Evolutionary conservation across 164 flowering plant species (phyloP).

Genomic region (Stephania japonica): DNA sequence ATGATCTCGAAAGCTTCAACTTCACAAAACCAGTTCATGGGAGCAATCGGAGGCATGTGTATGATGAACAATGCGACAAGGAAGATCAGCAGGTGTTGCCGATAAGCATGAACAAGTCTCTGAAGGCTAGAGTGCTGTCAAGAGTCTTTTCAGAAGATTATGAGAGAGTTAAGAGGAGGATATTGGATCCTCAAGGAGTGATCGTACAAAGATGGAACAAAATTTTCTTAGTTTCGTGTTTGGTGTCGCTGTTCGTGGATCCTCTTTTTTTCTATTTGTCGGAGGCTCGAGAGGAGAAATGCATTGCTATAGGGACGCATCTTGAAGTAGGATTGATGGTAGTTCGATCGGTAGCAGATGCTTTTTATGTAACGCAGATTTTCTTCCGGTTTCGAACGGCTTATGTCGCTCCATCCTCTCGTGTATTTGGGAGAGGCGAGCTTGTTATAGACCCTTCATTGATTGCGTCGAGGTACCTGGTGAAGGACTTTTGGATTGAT

Average conservation of each 20-base stretch:
- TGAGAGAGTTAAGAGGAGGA: constrained; percentile 48
- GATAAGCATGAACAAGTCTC: constrained; percentile 25
- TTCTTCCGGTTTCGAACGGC: constrained; percentile 68
- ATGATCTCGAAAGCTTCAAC: constrained; percentile 38
- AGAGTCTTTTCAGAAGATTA: constrained; percentile 85
- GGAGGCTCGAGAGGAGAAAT: constrained; percentile 28
- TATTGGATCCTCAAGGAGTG: constrained; percentile 74
- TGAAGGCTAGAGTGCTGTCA: constrained; percentile 60
- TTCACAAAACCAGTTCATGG: constrained; percentile 6
- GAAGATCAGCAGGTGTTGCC: constrained; percentile 19
- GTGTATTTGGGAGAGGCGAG: constrained; percentile 93
- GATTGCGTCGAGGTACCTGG: constrained; percentile 59
- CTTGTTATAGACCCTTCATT: constrained; percentile 64
- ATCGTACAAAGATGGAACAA: constrained; percentile 70
- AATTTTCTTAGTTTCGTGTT: constrained; percentile 61
- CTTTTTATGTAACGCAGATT: constrained; percentile 64
- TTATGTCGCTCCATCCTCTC: constrained; percentile 81
- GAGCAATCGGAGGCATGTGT: constrained; percentile 23
- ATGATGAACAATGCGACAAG: constrained; percentile 23
- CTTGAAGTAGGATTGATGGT: constrained; percentile 51
- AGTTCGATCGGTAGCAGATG: constrained; percentile 62
- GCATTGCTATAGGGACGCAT: constrained; percentile 45
- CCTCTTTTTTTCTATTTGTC: constrained; percentile 82
- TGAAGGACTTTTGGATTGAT: constrained; percentile 61
- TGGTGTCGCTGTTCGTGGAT: constrained; percentile 78